Evolutionary conservation across 176 grass and related monocot genomes (phyloP).

Genomic region (Triticum monococcum): DNA sequence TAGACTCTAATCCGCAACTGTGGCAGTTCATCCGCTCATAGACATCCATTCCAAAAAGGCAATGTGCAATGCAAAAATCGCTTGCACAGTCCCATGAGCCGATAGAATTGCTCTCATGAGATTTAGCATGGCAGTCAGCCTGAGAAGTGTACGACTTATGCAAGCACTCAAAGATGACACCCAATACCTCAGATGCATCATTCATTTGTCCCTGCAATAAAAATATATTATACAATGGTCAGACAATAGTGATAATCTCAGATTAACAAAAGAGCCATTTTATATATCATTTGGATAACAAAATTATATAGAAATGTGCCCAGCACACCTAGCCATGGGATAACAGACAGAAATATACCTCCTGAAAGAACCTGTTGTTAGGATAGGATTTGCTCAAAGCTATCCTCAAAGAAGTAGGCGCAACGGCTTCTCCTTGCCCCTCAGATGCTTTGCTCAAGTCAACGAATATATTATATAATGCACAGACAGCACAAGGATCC

Average conservation of each 20-base stretch:
- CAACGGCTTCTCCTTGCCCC: slow-evolving; percentile 68
- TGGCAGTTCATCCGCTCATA: slow-evolving; percentile 89
- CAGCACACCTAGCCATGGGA: slow-evolving; percentile 2
- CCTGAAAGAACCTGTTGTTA: slow-evolving; percentile 97
- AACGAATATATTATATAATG: slow-evolving; percentile 80
- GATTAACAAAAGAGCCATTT: neutral
- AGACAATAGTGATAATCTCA: neutral
- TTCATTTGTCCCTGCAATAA: slow-evolving; percentile 91
- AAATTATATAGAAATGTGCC: slow-evolving; percentile 17
- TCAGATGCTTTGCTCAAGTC: slow-evolving; percentile 79
- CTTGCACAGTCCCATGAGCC: slow-evolving; percentile 93
- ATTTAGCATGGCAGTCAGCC: slow-evolving; percentile 48
- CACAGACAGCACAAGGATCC: slow-evolving; percentile 96
- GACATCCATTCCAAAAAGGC: slow-evolving; percentile 89
- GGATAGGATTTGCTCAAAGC: slow-evolving; percentile 98
- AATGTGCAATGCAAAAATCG: slow-evolving; percentile 77
- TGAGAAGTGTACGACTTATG: slow-evolving; percentile 72
- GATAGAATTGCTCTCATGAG: slow-evolving; percentile 43
- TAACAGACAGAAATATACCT: slow-evolving; percentile 52
- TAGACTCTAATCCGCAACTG: slow-evolving; percentile 72
- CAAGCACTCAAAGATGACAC: slow-evolving; percentile 89
- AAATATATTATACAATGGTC: slow-evolving; percentile 15
- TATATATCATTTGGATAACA: neutral
- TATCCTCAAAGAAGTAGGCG: slow-evolving; percentile 82
- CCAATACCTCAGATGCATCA: slow-evolving; percentile 97